Evolutionary conservation across 75 land plant genomes (phyloP).

Genomic region (Gnetum montanum): DNA sequence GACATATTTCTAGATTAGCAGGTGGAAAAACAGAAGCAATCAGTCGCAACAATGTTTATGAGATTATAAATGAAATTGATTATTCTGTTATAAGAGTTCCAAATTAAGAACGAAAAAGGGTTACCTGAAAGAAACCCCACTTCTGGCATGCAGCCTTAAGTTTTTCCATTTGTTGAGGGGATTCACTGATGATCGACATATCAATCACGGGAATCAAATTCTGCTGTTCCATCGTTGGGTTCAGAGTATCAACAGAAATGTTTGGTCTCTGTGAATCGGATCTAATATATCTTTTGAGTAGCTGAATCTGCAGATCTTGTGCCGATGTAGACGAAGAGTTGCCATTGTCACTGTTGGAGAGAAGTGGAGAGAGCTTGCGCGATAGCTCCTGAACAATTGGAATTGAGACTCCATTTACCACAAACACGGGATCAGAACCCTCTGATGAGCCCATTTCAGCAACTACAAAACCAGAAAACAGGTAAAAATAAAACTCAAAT

Average conservation of each 20-base stretch:
- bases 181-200: not conserved
- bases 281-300: not conserved
- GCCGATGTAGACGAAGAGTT: no score
- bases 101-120: not conserved
- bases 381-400: not conserved
- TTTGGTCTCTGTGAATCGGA: not conserved
- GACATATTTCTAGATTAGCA: no score
- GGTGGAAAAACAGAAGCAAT: not conserved
- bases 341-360: no score
- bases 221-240: no score
- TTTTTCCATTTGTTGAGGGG: not conserved
- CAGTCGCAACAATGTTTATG: not conserved
- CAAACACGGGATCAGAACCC: no score
- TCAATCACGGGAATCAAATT: not conserved
- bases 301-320: no score
- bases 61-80: not conserved
- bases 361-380: not conserved
- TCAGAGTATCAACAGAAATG: not conserved
- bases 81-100: not conserved
- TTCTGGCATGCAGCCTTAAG: not conserved
- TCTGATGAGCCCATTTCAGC: no score
- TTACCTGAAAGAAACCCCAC: constrained; percentile 5
- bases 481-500: no score
- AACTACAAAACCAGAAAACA: no score
- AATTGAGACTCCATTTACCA: not conserved